A percentile compares a stretch with the other conserved stretches of the same genome.
These are phyloP conservation scores for Verruconis gallopava DNA, from an alignment of 2,329 filamentous ascomycete species.

Conservation along the genomic window DNA sequence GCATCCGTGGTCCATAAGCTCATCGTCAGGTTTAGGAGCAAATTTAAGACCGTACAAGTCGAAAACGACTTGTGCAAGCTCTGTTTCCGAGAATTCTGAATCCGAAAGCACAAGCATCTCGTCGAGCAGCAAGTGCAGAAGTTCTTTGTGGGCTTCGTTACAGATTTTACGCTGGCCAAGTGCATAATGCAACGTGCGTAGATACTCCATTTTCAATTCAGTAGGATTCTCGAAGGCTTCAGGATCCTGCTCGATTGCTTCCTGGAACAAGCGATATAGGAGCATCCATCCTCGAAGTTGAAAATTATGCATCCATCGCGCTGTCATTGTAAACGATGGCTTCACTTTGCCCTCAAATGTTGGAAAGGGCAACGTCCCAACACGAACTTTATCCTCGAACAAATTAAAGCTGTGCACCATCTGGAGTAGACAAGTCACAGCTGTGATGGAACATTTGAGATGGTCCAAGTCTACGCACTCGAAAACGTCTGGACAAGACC, in stretches of 20 bases:
- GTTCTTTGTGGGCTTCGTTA: slow-evolving; percentile 72
- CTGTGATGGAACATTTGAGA: slow-evolving; percentile 56
- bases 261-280: slow-evolving; percentile 67
- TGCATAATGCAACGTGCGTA: slow-evolving; percentile 71
- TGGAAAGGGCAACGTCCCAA: slow-evolving; percentile 56
- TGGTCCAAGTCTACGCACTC: slow-evolving; percentile 76
- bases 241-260: slow-evolving; percentile 55
- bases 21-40: slow-evolving; percentile 24
- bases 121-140: slow-evolving; percentile 77
- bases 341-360: slow-evolving; percentile 38
- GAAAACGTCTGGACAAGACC: slow-evolving; percentile 59
- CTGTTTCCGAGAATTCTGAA: slow-evolving; percentile 71
- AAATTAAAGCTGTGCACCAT: slow-evolving; percentile 69
- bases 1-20: slow-evolving; percentile 59
- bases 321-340: slow-evolving; percentile 33
- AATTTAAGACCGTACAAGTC: slow-evolving; percentile 70
- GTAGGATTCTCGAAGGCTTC: slow-evolving; percentile 52
- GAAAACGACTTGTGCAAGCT: slow-evolving; percentile 73
- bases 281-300: slow-evolving; percentile 80
- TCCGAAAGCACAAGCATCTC: slow-evolving; percentile 68
- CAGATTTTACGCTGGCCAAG: slow-evolving; percentile 70
- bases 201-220: slow-evolving; percentile 63
- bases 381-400: slow-evolving; percentile 73
- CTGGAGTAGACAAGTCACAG: slow-evolving; percentile 57
- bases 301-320: slow-evolving; percentile 69